These are phyloP conservation scores for Trypanosoma theileri DNA, from an alignment of 208 protist genomes.

Conservation along the genomic window DNA sequence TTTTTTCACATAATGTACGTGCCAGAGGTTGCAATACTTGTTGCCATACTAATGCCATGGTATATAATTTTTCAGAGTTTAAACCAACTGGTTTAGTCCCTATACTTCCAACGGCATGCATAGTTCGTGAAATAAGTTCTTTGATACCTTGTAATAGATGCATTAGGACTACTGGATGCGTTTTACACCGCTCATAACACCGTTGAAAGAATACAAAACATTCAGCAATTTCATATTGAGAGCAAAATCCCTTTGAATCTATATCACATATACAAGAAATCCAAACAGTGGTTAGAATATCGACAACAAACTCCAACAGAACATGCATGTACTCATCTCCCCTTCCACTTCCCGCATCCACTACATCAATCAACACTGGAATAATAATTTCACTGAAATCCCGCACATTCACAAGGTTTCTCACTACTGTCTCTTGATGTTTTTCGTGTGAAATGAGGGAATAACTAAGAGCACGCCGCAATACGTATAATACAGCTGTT, in stretches of 20 bases:
- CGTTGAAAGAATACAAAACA: conserved; percentile 59
- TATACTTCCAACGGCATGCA: conserved; percentile 21
- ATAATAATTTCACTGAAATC: conserved; percentile 54
- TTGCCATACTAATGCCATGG: conserved; percentile 64
- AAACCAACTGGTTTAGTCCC: conserved; percentile 5
- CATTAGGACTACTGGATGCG: conserved; percentile 47
- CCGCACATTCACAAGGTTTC: conserved; percentile 58
- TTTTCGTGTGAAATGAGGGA: conserved; percentile 58
- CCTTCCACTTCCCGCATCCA: conserved; percentile 36
- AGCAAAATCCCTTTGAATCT: conserved; percentile 26
- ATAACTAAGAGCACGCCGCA: conserved; percentile 67
- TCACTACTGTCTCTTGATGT: conserved; percentile 37
- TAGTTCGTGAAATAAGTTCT: conserved; percentile 67
- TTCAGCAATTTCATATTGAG: conserved; percentile 35
- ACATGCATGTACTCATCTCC: conserved; percentile 69
- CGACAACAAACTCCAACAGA: conserved; percentile 57
- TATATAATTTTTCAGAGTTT: conserved; percentile 25
- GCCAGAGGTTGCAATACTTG: conserved; percentile 65
- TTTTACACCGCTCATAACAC: conserved; percentile 40
- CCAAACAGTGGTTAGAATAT: conserved; percentile 64
- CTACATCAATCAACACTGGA: conserved; percentile 55
- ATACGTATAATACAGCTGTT: conserved; percentile 46
- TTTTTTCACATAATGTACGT: conserved; percentile 49
- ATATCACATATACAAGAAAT: conserved; percentile 22
- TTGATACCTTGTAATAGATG: conserved; percentile 75